phyloP scores from a whole-genome alignment of 768 basidiomycete genomes.

The Suillus spraguei region DNA sequence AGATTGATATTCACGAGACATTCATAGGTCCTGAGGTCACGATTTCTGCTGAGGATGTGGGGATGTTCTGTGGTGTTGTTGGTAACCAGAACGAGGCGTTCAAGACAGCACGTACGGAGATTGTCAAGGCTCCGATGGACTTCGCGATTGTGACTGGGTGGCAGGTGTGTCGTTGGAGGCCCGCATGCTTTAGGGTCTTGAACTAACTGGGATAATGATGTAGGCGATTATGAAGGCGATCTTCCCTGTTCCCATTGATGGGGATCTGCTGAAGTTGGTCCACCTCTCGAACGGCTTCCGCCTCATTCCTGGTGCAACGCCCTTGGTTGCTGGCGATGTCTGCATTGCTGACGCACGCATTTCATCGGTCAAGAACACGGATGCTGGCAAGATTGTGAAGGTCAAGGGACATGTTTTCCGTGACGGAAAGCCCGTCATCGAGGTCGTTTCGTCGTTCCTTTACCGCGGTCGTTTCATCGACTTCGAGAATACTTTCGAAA shows the following conservation, averaged over 20 bases:
- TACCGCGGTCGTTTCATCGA: constrained; percentile 95
- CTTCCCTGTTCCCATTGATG: constrained; percentile 90
- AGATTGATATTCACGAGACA: constrained; percentile 77
- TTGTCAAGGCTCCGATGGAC: constrained; percentile 93
- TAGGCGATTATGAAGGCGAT: constrained; percentile 99
- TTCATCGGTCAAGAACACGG: constrained; percentile 85
- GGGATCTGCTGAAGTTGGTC: constrained; percentile 93
- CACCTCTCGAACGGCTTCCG: constrained; percentile 98
- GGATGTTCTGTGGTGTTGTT: constrained; percentile 89
- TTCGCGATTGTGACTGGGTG: constrained; percentile 98
- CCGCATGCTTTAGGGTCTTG: neutral
- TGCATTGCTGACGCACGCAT: constrained; percentile 91
- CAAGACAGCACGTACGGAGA: constrained; percentile 70
- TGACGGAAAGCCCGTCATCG: constrained; percentile 79
- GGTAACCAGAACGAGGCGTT: constrained; percentile 93
- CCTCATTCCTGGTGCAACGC: constrained; percentile 74
- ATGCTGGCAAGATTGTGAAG: constrained; percentile 91
- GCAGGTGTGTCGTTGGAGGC: constrained; percentile 65
- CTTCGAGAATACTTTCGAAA: constrained; percentile 96
- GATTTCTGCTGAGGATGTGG: constrained; percentile 75
- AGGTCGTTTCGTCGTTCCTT: constrained; percentile 94
- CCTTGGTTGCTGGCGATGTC: constrained; percentile 82
- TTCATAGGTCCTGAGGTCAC: constrained; percentile 88
- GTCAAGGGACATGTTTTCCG: constrained; percentile 86
- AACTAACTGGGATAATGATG: constrained; percentile 10